Conservation (phyloP, 495 filamentous ascomycete genomes). For the Penicillium parvum region DNA sequence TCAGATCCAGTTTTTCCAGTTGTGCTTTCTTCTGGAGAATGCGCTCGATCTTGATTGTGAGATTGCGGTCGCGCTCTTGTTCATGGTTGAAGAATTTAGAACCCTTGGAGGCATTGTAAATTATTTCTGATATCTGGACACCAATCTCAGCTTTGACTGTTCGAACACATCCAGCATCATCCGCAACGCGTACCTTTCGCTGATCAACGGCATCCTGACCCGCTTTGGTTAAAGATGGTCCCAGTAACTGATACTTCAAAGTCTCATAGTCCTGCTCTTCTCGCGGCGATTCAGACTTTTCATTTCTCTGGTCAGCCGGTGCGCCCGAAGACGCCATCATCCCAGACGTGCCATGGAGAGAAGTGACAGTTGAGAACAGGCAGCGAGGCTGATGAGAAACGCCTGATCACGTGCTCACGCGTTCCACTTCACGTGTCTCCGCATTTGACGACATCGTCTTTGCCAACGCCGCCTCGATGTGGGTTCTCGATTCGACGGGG, state of each 20-base stretch:
- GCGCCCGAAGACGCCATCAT: constrained; percentile 25
- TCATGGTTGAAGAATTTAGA: constrained; percentile 97
- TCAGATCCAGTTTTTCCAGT: constrained; percentile 72
- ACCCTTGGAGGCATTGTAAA: constrained; percentile 94
- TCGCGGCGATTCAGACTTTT: constrained; percentile 2
- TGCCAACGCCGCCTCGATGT: too few relatives aligned
- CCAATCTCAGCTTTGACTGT: background rate
- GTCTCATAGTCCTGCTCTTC: constrained; percentile 41
- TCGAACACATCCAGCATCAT: background rate
- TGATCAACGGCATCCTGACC: constrained; percentile 95
- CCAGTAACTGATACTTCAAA: constrained; percentile 71
- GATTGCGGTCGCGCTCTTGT: constrained; percentile 70
- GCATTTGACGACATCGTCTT: too few relatives aligned
- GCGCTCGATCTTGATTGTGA: constrained; percentile 82
- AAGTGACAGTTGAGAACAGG: constrained; percentile 11
- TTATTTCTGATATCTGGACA: constrained; percentile 81
- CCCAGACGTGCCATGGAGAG: constrained; percentile 12
- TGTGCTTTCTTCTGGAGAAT: constrained; percentile 72
- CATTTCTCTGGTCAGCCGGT: constrained; percentile 8
- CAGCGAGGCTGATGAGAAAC: constrained; percentile 14
- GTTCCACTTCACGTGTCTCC: constrained; percentile 29
- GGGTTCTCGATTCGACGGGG: constrained; percentile 46
- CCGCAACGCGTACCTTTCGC: constrained; percentile 54
- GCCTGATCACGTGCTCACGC: constrained; percentile 39
- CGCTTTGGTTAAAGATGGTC: constrained; percentile 89